Evolutionary conservation across 2,329 filamentous ascomycete species (phyloP).

Genomic region (Penicillium sp.): DNA sequence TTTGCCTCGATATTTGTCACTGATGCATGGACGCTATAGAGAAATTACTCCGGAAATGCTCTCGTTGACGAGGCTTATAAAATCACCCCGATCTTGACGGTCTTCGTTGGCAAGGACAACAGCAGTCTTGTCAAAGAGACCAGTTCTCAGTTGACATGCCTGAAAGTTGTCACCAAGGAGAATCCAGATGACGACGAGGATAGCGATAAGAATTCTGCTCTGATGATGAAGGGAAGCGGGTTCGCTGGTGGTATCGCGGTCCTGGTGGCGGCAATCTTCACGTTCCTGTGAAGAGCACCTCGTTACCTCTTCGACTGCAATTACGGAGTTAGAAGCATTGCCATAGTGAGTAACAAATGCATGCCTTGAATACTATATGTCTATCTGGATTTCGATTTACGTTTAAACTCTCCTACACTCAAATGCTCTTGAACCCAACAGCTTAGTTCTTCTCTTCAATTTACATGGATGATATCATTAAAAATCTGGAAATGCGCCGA

Average conservation of each 20-base stretch:
- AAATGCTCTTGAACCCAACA: no score
- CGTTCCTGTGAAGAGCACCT: background rate
- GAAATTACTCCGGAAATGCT: background rate
- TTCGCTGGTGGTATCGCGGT: background rate
- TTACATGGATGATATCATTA: no score
- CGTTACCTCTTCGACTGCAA: background rate
- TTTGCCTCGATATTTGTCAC: background rate
- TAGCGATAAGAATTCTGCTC: background rate
- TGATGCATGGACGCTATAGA: background rate
- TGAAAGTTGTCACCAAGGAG: background rate
- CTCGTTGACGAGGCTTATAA: background rate
- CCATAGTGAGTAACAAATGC: no score
- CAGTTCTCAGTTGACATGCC: background rate
- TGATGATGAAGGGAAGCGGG: background rate
- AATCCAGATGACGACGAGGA: background rate
- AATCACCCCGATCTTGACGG: background rate
- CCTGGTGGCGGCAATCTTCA: background rate
- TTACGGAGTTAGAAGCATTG: no score
- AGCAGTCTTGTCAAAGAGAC: background rate
- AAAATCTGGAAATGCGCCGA: no score
- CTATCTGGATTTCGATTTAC: no score
- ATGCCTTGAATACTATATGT: no score
- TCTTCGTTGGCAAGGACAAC: background rate
- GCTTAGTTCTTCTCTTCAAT: no score
- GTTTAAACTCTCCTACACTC: no score